phyloP scores from a whole-genome alignment of 768 basidiomycete species.

The Amanita rimosa region DNA sequence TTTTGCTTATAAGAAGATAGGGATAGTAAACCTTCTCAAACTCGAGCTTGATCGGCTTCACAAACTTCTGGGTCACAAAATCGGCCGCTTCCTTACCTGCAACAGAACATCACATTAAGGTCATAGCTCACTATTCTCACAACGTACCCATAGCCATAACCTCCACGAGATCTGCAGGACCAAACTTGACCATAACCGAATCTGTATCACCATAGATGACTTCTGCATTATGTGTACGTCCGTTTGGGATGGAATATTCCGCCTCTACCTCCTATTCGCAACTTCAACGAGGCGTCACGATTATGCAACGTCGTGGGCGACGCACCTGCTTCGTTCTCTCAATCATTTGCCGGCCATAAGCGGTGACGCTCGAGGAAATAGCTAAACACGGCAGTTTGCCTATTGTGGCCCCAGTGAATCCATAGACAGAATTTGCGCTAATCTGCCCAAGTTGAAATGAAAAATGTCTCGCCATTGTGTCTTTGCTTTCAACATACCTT shows the following conservation, averaged over 20 bases:
- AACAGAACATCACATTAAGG: not conserved
- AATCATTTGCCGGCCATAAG: conserved; percentile 99
- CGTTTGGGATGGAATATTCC: conserved; percentile 78
- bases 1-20: conserved; percentile 96
- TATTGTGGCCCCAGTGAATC: conserved; percentile 95
- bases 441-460: conserved; percentile 46
- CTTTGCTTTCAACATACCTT: conserved; percentile 43
- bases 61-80: conserved; percentile 81
- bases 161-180: conserved; percentile 70
- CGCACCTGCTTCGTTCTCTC: conserved; percentile 85
- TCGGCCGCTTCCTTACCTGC: conserved; percentile 88
- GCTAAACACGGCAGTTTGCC: conserved; percentile 93
- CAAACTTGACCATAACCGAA: conserved; percentile 98
- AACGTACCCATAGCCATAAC: conserved; percentile 84
- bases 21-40: conserved; percentile 99
- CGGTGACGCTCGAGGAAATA: conserved; percentile 91
- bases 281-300: not conserved
- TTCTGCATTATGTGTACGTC: conserved; percentile 76
- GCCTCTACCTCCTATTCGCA: conserved; percentile 69
- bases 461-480: not conserved
- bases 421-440: conserved; percentile 98
- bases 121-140: not conserved
- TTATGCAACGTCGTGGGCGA: conserved; percentile 4
- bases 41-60: conserved; percentile 95
- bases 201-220: conserved; percentile 99